Conservation (phyloP, 2,329 filamentous ascomycete species). For the Pseudocercospora ulei region DNA sequence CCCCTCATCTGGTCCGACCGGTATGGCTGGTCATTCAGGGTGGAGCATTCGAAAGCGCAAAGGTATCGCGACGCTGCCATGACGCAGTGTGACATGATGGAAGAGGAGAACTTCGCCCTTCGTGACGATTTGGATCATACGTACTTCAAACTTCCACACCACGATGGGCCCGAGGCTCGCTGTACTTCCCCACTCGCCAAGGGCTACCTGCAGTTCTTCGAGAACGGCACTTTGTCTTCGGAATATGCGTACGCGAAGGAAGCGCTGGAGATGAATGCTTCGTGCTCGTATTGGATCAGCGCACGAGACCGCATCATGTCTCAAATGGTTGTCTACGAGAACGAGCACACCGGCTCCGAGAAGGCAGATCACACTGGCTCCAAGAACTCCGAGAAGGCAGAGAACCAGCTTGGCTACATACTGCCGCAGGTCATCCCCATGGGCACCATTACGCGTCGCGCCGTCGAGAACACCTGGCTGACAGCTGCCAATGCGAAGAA, state of each 20-base stretch:
- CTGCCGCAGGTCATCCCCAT: slow-evolving; percentile 93
- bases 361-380: no score
- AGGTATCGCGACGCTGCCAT: slow-evolving; percentile 65
- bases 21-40: slow-evolving; percentile 85
- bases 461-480: slow-evolving; percentile 96
- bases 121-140: slow-evolving; percentile 55
- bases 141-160: slow-evolving; percentile 94
- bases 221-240: slow-evolving; percentile 76
- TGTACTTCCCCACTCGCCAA: slow-evolving; percentile 87
- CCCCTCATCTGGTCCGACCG: slow-evolving; percentile 89
- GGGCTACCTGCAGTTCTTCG: slow-evolving; percentile 80
- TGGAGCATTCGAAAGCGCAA: slow-evolving; percentile 51
- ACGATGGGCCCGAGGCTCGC: slow-evolving; percentile 76
- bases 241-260: slow-evolving; percentile 86
- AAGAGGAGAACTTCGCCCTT: slow-evolving; percentile 59
- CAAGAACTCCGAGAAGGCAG: slow-evolving; percentile 18
- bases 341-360: slow-evolving; percentile 44
- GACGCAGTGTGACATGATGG: slow-evolving; percentile 62
- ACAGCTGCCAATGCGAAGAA: slow-evolving; percentile 95
- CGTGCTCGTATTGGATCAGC: slow-evolving; percentile 98
- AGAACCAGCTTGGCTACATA: slow-evolving; percentile 62
- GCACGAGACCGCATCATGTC: slow-evolving; percentile 83
- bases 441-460: slow-evolving; percentile 89
- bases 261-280: slow-evolving; percentile 95
- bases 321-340: slow-evolving; percentile 87